These are phyloP conservation scores for Gracilaria vermiculophylla DNA, from an alignment of 23 red algal genomes.

Conservation along the genomic window DNA sequence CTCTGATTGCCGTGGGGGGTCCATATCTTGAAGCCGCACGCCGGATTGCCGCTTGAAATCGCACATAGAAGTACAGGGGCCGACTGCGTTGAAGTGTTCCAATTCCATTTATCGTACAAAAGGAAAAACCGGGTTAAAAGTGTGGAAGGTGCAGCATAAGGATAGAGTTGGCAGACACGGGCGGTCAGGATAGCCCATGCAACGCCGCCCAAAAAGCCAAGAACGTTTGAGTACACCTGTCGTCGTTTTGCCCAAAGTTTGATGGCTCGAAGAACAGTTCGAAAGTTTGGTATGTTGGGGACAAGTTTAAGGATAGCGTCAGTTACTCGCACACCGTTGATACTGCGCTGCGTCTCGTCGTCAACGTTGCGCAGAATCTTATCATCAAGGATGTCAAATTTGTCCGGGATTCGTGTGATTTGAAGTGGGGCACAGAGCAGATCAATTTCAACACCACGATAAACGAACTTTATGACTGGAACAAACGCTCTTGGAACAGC, in stretches of 20 bases:
- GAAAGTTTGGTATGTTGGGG: conserved; percentile 88
- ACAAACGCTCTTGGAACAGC: conserved; percentile 90
- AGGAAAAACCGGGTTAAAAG: conserved; percentile 87
- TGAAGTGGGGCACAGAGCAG: conserved; percentile 90
- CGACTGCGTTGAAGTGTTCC: conserved; percentile 64
- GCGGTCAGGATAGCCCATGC: conserved; percentile 97
- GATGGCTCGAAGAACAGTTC: conserved; percentile 89
- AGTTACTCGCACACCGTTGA: conserved; percentile 98
- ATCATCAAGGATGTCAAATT: conserved; percentile 97
- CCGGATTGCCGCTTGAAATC: conserved; percentile 80
- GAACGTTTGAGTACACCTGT: conserved; percentile 91
- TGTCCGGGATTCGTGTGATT: conserved; percentile 80
- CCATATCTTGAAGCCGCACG: conserved; percentile 86
- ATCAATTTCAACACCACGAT: conserved; percentile 96
- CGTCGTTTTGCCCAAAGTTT: conserved; percentile 99
- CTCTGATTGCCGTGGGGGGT: conserved; percentile 80
- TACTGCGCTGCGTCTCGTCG: conserved; percentile 95
- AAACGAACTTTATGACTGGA: conserved; percentile 95
- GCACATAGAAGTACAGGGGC: conserved; percentile 89
- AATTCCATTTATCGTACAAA: conserved; percentile 96
- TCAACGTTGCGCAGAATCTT: conserved; percentile 95
- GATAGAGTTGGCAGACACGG: conserved; percentile 97
- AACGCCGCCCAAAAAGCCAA: conserved; percentile 96
- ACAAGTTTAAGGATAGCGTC: conserved; percentile 95
- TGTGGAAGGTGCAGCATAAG: conserved; percentile 76